Evolutionary conservation across 2,329 filamentous ascomycete species (phyloP).

Genomic region (Penicillium sp.): DNA sequence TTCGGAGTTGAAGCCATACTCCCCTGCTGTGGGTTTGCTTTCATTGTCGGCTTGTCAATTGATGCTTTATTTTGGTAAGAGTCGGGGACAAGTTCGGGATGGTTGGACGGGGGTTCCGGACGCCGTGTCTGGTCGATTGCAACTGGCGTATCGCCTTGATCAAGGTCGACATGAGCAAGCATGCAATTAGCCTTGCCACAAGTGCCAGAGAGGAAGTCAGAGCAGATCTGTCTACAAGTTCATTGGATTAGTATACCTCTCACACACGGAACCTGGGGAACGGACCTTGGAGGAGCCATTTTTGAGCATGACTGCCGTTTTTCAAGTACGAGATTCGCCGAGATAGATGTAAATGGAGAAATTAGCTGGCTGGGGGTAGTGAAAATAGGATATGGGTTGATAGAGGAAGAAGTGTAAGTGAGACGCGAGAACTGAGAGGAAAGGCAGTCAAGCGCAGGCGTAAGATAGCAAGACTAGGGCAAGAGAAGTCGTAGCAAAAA

Average conservation of each 20-base stretch:
- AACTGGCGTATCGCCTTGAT: not conserved
- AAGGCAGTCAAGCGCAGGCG: no score
- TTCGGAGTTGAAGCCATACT: constrained; percentile 10
- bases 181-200: constrained; percentile 14
- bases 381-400: no score
- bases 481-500: no score
- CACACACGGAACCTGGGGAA: no score
- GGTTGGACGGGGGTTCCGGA: not conserved
- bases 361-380: no score
- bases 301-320: no score
- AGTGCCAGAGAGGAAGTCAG: constrained; percentile 8
- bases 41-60: not conserved
- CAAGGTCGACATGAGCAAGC: constrained; percentile 12
- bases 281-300: no score
- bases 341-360: no score
- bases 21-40: not conserved
- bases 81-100: not conserved
- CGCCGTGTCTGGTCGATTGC: not conserved
- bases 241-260: not conserved
- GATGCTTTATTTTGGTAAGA: not conserved
- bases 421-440: no score
- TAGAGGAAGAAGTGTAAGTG: no score
- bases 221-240: constrained; percentile 1
- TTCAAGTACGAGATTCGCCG: no score
- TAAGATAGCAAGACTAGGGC: no score